These are phyloP conservation scores for Yarrowia sp. DNA, from an alignment of 805 yeast species.

Conservation along the genomic window DNA sequence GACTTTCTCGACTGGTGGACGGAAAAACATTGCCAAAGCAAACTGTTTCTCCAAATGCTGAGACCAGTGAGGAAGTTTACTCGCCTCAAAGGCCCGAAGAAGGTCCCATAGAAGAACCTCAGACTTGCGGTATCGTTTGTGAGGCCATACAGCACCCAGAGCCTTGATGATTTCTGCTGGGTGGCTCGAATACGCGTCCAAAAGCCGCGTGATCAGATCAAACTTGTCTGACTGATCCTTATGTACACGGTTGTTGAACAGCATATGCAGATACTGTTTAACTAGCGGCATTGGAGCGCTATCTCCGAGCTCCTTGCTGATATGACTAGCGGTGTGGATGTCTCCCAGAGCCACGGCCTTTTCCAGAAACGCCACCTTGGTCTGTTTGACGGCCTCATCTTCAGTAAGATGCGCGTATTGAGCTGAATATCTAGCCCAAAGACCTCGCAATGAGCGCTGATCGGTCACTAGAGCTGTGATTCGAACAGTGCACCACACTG, in stretches of 20 bases:
- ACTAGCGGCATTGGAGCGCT: constrained; percentile 9
- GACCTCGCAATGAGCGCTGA: not conserved
- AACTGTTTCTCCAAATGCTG: constrained; percentile 17
- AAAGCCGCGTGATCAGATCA: constrained; percentile 14
- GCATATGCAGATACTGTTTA: constrained; percentile 15
- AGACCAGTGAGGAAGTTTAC: constrained; percentile 31
- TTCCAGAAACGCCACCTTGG: constrained; percentile 14
- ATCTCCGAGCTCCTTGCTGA: constrained; percentile 1
- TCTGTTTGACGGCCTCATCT: constrained; percentile 12
- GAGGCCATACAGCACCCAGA: constrained; percentile 7
- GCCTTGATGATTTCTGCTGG: constrained; percentile 5
- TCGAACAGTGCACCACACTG: constrained; percentile 23
- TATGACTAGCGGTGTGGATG: constrained; percentile 1
- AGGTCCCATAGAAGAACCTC: constrained; percentile 21
- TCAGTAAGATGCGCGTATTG: not conserved
- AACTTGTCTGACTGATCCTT: not conserved
- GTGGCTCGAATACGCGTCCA: not conserved
- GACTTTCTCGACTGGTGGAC: constrained; percentile 31
- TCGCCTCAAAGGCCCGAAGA: constrained; percentile 16
- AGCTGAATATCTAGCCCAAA: constrained; percentile 3
- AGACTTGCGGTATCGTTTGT: constrained; percentile 3
- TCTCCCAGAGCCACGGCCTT: constrained; percentile 21
- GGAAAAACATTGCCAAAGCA: not conserved
- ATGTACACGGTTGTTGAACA: constrained; percentile 6
- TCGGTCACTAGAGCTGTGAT: constrained; percentile 7